A percentile compares a stretch with the other conserved stretches of the same genome.
Conservation (phyloP, 495 filamentous ascomycete species). For the Lepraria neglecta region DNA sequence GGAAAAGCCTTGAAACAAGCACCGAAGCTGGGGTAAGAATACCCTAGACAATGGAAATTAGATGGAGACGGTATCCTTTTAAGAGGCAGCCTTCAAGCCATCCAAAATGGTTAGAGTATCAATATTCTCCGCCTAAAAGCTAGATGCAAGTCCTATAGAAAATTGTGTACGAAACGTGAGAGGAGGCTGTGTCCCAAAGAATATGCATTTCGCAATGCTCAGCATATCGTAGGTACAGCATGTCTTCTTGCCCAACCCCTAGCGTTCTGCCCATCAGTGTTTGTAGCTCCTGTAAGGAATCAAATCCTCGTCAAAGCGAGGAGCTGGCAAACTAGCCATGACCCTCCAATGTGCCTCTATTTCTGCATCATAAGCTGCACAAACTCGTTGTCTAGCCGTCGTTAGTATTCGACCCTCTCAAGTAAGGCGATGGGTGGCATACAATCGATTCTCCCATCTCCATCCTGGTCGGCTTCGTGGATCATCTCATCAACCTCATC, state of each 20-base stretch:
- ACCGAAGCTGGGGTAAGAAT: too few species aligned
- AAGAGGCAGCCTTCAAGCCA: too few species aligned
- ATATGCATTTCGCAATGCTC: background rate
- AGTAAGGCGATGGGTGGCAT: slow-evolving; percentile 24
- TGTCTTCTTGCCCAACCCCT: background rate
- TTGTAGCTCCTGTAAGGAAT: background rate
- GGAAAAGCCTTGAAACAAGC: too few species aligned
- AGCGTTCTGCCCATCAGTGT: background rate
- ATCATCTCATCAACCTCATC: slow-evolving; percentile 99
- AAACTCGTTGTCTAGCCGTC: slow-evolving; percentile 86
- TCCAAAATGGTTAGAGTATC: too few species aligned
- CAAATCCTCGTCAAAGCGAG: background rate
- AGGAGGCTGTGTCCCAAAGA: background rate
- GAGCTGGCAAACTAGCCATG: background rate
- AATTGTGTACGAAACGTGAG: background rate
- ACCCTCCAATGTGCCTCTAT: slow-evolving; percentile 34
- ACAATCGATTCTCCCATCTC: slow-evolving; percentile 97
- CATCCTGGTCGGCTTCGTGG: slow-evolving; percentile 97
- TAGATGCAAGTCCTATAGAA: slow-evolving; percentile 2
- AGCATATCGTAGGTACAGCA: background rate
- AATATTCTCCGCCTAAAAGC: too few species aligned
- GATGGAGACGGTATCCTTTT: too few species aligned
- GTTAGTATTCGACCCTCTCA: slow-evolving; percentile 1
- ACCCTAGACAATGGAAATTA: too few species aligned
- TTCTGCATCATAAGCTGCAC: slow-evolving; percentile 99